These are phyloP conservation scores for Pichia sp. DNA, from an alignment of 1,139 yeast genomes.

Conservation along the genomic window DNA sequence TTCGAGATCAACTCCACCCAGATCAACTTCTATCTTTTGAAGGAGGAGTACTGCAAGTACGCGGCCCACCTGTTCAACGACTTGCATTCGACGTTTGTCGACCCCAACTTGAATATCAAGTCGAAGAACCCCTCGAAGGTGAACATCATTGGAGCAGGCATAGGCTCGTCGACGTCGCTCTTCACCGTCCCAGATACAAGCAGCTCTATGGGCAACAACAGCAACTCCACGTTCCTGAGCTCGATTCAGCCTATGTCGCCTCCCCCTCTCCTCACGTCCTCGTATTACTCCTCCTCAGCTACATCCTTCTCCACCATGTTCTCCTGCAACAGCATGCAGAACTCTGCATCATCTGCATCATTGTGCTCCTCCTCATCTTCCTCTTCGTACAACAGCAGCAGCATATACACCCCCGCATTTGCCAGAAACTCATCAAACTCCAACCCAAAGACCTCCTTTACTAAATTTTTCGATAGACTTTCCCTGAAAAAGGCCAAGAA, in stretches of 20 bases:
- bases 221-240: background rate
- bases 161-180: slow-evolving; percentile 11
- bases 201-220: slow-evolving; percentile 1
- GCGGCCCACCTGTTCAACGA: slow-evolving; percentile 24
- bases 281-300: background rate
- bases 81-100: slow-evolving; percentile 24
- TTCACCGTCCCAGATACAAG: slow-evolving; percentile 2
- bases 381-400: background rate
- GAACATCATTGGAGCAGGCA: slow-evolving; percentile 13
- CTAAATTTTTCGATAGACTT: slow-evolving; percentile 13
- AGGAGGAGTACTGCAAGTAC: slow-evolving; percentile 14
- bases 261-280: slow-evolving; percentile 3
- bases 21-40: slow-evolving; percentile 25
- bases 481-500: slow-evolving; percentile 5
- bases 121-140: slow-evolving; percentile 11
- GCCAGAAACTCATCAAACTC: background rate
- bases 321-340: background rate
- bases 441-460: slow-evolving; percentile 6
- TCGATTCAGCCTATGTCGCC: slow-evolving; percentile 6
- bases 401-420: background rate
- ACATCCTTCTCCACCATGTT: slow-evolving; percentile 5
- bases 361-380: slow-evolving; percentile 2
- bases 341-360: background rate
- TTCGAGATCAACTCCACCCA: slow-evolving; percentile 32
- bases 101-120: slow-evolving; percentile 29